phyloP scores from a whole-genome alignment of 2,329 filamentous ascomycete genomes.

The Lachnellula suecica region DNA sequence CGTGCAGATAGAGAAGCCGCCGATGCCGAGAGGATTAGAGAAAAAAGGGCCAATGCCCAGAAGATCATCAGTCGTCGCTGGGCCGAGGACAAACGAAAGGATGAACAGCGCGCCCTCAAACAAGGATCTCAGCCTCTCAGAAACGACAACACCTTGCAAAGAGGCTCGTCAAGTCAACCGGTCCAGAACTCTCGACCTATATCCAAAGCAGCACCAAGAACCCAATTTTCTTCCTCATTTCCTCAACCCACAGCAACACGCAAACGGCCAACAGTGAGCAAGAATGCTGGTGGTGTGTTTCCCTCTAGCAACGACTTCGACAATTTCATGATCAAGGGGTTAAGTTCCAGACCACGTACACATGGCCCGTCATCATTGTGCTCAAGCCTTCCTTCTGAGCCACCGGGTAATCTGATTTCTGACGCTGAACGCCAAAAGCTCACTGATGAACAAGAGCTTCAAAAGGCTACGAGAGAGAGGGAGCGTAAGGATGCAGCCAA shows the following conservation, averaged over 20 bases:
- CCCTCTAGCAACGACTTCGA: background rate
- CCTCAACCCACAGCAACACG: too few species aligned
- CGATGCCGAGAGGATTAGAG: background rate
- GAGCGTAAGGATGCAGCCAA: conserved; percentile 4
- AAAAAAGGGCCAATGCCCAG: background rate
- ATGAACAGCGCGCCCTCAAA: background rate
- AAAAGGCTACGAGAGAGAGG: background rate
- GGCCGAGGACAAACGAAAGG: background rate
- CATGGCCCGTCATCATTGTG: background rate
- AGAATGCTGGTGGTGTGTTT: background rate
- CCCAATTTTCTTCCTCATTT: too few species aligned
- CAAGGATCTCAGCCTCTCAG: background rate
- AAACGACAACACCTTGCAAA: background rate
- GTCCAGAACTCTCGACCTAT: too few species aligned
- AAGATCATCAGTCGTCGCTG: background rate
- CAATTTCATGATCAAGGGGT: background rate
- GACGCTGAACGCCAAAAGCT: background rate
- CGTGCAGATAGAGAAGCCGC: background rate
- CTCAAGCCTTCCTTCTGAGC: background rate
- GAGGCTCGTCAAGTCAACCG: too few species aligned
- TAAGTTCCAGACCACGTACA: too few species aligned
- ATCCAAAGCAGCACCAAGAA: too few species aligned
- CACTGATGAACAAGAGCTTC: background rate
- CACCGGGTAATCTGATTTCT: background rate
- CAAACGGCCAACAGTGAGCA: too few species aligned